Evolutionary conservation across 345 rosid genomes (phyloP), one percentile per base, ranked within the genome.

Genomic region (Hevea brasiliensis): DNA sequence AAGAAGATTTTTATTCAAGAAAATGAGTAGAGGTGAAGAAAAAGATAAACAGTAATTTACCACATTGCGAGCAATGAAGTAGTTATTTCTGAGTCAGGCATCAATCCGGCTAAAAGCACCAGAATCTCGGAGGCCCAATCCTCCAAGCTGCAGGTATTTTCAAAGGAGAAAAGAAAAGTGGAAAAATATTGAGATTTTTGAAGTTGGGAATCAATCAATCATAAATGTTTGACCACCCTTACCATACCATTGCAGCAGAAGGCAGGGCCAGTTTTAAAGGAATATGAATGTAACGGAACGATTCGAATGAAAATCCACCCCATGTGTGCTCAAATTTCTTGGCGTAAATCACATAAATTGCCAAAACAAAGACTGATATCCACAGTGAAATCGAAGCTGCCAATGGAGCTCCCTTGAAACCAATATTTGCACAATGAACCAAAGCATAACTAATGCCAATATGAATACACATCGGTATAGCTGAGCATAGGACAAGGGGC

Each of bases 301-400:
- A 73, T 18, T 78, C 77, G 0, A 55, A 21, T 0, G 77, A 72
- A 44, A 78, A 62, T 7, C 81, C 77, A 12, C 44, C 70, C 77
- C 81, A 78, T 0, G 81, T 78, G 3, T 27, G 64, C 64, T 54
- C 18, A 29, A 73, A 78, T n/a, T 73, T 67, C 69, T 53, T 73
- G 0, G 41, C 8, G 53, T 55, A 70, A 7, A 79, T n/a, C 6
- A 90, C 85, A 62, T 94, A 89, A 13, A 78, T 12, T 8, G 79
- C 88, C 51, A 85, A 70, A 55, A 73, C 24, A 76, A 90, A 60
- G 15, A 83, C 18, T 13, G 92, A 85, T 54, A 87, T 47, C 92
- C 94, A 94, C 29, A 87, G 26, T 9, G 98, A 85, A 48, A 89
- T 69, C 1, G 97, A 91, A 76, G 86, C 87, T 4, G 96, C 92